Percentiles rank a stretch among this genome's conserved stretches.
Conservation (phyloP, 2,329 filamentous ascomycete genomes). For the Polytolypa hystricis region DNA sequence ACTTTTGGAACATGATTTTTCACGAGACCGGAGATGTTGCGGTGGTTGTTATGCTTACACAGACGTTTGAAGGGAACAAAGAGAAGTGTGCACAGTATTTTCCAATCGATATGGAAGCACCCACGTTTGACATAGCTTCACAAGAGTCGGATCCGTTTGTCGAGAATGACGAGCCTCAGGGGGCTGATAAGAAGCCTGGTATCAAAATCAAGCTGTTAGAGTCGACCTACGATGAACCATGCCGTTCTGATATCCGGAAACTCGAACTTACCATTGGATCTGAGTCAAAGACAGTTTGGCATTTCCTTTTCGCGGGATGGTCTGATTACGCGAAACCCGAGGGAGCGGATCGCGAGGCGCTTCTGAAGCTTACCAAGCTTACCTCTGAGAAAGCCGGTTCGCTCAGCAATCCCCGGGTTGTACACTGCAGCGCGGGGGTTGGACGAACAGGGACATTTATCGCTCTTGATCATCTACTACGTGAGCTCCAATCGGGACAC, state of each 20-base stretch:
- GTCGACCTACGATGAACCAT: slow-evolving; percentile 44
- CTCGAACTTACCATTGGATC: slow-evolving; percentile 43
- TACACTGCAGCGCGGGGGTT: slow-evolving; percentile 85
- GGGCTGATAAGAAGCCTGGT: slow-evolving; percentile 37
- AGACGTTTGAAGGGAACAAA: slow-evolving; percentile 63
- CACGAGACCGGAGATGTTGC: slow-evolving; percentile 64
- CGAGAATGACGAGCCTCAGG: slow-evolving; percentile 29
- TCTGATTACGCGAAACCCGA: slow-evolving; percentile 78
- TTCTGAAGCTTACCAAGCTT: slow-evolving; percentile 40
- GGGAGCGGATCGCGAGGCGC: slow-evolving; percentile 39
- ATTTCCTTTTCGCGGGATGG: slow-evolving; percentile 80
- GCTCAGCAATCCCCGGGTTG: slow-evolving; percentile 60
- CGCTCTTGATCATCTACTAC: slow-evolving; percentile 79
- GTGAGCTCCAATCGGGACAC: slow-evolving; percentile 66
- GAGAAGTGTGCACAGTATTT: slow-evolving; percentile 91
- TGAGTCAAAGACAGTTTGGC: slow-evolving; percentile 59
- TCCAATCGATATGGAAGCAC: slow-evolving; percentile 46
- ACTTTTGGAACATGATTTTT: slow-evolving; percentile 94
- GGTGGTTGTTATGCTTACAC: slow-evolving; percentile 90
- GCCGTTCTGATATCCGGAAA: slow-evolving; percentile 60
- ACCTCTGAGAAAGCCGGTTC: slow-evolving; percentile 35
- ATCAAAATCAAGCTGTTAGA: slow-evolving; percentile 55
- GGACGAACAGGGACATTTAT: slow-evolving; percentile 94
- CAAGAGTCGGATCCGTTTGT: slow-evolving; percentile 28
- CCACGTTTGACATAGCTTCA: slow-evolving; percentile 34